Conservation (phyloP, 2,329 filamentous ascomycete species). For the Cladophialophora yegresii region DNA sequence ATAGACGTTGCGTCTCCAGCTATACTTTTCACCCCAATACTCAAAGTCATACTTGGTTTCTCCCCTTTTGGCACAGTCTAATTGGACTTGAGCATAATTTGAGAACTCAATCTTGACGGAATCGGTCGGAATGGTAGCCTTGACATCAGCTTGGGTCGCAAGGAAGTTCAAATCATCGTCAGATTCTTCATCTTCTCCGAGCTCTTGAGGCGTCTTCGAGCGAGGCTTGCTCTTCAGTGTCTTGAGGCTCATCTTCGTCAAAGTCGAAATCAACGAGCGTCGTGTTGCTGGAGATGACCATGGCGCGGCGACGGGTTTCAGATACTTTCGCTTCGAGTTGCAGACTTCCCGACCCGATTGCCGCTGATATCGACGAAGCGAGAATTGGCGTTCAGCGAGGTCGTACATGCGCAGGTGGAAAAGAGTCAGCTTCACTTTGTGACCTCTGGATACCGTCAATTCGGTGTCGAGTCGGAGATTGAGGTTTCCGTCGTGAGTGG, state of each 20-base stretch:
- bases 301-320: conserved; percentile 44
- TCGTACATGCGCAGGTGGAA: conserved; percentile 97
- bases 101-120: conserved; percentile 90
- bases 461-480: conserved; percentile 87
- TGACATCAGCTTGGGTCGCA: conserved; percentile 28
- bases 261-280: conserved; percentile 62
- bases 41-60: conserved; percentile 85
- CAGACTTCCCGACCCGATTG: conserved; percentile 93
- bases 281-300: conserved; percentile 41
- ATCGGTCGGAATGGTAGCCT: conserved; percentile 60
- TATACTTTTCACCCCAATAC: conserved; percentile 86
- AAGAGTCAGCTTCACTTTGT: conserved; percentile 69
- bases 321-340: conserved; percentile 72
- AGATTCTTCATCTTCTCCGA: conserved; percentile 46
- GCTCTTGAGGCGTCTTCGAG: conserved; percentile 61
- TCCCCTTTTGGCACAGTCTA: conserved; percentile 64
- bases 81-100: conserved; percentile 90
- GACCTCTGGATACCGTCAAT: conserved; percentile 59
- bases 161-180: conserved; percentile 30
- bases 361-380: conserved; percentile 84
- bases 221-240: conserved; percentile 53
- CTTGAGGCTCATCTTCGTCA: conserved; percentile 59
- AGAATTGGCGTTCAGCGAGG: conserved; percentile 81
- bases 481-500: conserved; percentile 91
- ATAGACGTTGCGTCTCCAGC: conserved; percentile 75